These are phyloP conservation scores for Chlorella sp. DNA, from an alignment of 139 green algal genomes.

Conservation along the genomic window DNA sequence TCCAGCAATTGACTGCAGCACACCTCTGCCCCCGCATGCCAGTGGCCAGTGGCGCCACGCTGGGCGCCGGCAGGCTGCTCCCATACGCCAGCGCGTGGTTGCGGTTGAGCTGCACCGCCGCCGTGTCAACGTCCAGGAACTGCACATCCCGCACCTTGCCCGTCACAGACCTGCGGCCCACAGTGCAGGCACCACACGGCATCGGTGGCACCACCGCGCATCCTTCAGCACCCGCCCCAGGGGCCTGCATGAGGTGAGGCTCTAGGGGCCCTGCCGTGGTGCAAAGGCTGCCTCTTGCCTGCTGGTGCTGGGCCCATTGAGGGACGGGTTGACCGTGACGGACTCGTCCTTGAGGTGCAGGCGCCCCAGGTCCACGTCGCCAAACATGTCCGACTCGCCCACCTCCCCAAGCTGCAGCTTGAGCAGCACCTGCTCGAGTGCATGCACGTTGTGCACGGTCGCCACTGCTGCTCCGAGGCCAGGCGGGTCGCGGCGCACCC, in stretches of 20 bases:
- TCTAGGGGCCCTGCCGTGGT: neutral
- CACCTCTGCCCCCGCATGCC: slow-evolving; percentile 14
- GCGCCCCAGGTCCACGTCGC: slow-evolving; percentile 30
- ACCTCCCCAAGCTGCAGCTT: slow-evolving; percentile 37
- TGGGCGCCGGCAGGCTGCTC: slow-evolving; percentile 8
- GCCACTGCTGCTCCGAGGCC: too few relatives aligned
- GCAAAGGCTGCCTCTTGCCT: neutral
- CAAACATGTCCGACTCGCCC: slow-evolving; percentile 25
- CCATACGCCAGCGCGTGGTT: slow-evolving; percentile 4
- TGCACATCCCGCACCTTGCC: slow-evolving; percentile 21
- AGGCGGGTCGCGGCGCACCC: too few relatives aligned
- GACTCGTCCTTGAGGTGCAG: slow-evolving; percentile 13
- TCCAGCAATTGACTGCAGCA: neutral
- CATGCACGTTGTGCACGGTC: too few relatives aligned
- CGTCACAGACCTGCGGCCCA: slow-evolving; percentile 5
- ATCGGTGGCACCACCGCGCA: too few relatives aligned
- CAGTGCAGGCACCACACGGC: too few relatives aligned
- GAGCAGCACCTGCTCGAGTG: slow-evolving; percentile 32
- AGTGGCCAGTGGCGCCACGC: neutral
- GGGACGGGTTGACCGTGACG: slow-evolving; percentile 34
- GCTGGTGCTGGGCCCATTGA: slow-evolving; percentile 8
- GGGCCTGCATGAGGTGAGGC: too few relatives aligned
- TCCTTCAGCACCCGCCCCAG: too few relatives aligned
- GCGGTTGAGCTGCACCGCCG: slow-evolving; percentile 12
- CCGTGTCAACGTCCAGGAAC: slow-evolving; percentile 39